A percentile compares a stretch with the other conserved stretches of the same genome.
Conservation (phyloP, 2,329 filamentous ascomycete species). For the Fusarium brachygibbosum region DNA sequence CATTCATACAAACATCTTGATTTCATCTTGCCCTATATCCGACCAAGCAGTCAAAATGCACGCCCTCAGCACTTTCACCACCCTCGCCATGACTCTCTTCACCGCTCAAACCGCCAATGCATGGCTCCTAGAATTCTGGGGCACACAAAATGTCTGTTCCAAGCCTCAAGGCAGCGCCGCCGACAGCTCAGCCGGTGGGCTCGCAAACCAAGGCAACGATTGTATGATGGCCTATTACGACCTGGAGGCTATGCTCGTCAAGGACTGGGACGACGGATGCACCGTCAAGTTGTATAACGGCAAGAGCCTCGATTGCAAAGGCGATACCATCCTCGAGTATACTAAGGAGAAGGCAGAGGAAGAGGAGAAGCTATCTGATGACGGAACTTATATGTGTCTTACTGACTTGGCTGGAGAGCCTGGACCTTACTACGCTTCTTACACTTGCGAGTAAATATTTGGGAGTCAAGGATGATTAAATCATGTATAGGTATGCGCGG, state of each 20-base stretch:
- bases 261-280: conserved; percentile 29
- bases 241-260: conserved; percentile 23
- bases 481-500: too few relatives aligned
- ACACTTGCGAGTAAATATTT: conserved; percentile 3
- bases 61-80: conserved; percentile 13
- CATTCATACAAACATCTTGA: background rate
- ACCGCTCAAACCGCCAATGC: conserved; percentile 24
- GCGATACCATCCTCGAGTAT: background rate
- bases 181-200: conserved; percentile 15
- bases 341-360: conserved; percentile 11
- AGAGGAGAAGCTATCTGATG: conserved; percentile 11
- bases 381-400: conserved; percentile 22
- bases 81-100: conserved; percentile 18
- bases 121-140: conserved; percentile 31
- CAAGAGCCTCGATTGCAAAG: background rate
- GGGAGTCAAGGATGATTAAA: too few relatives aligned
- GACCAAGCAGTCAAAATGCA: conserved; percentile 13
- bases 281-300: conserved; percentile 27
- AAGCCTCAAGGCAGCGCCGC: conserved; percentile 11
- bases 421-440: conserved; percentile 21
- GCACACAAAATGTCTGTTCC: conserved; percentile 24
- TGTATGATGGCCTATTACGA: conserved; percentile 28
- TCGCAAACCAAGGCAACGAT: conserved; percentile 2
- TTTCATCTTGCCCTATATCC: background rate
- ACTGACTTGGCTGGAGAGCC: conserved; percentile 12